Evolutionary conservation across 805 yeast species (phyloP).

Genomic region (Metschnikowia picachoensis): DNA sequence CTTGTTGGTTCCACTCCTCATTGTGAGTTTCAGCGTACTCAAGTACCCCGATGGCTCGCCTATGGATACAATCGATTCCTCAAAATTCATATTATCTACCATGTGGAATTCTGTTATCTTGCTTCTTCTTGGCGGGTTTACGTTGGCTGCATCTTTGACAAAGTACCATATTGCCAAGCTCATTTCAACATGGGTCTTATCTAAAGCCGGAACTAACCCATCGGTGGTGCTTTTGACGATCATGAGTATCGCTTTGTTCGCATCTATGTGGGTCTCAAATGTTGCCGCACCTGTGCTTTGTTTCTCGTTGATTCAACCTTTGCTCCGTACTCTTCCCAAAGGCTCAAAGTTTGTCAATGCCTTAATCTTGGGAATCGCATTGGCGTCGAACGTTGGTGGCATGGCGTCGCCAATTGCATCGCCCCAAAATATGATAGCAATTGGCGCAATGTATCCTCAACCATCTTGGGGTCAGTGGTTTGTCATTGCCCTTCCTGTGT

Average conservation of each 20-base stretch:
- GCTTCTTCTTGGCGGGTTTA: slow-evolving; percentile 50
- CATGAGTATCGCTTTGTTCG: slow-evolving; percentile 48
- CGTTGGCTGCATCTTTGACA: slow-evolving; percentile 53
- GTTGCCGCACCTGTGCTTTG: slow-evolving; percentile 56
- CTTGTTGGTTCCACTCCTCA: slow-evolving; percentile 45
- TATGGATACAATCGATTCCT: slow-evolving; percentile 41
- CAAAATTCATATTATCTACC: slow-evolving; percentile 42
- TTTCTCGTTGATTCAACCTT: slow-evolving; percentile 47
- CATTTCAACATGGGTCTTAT: slow-evolving; percentile 45
- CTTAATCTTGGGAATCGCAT: slow-evolving; percentile 44
- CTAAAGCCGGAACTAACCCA: slow-evolving; percentile 50
- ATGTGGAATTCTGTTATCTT: slow-evolving; percentile 56
- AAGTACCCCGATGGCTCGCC: slow-evolving; percentile 46
- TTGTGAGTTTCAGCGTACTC: slow-evolving; percentile 45
- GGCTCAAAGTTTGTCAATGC: slow-evolving; percentile 40
- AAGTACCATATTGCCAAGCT: slow-evolving; percentile 50
- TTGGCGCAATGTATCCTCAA: slow-evolving; percentile 48
- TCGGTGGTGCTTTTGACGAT: slow-evolving; percentile 44
- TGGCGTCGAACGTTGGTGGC: slow-evolving; percentile 51
- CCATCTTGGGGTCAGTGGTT: slow-evolving; percentile 60
- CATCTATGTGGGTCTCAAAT: slow-evolving; percentile 57
- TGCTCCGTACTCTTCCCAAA: slow-evolving; percentile 38
- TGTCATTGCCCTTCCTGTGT: slow-evolving; percentile 47
- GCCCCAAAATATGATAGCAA: slow-evolving; percentile 54
- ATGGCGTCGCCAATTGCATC: slow-evolving; percentile 55